Evolutionary conservation across 1,284 basidiomycete species (phyloP).

Genomic region (Filobasidium uniguttulatum): DNA sequence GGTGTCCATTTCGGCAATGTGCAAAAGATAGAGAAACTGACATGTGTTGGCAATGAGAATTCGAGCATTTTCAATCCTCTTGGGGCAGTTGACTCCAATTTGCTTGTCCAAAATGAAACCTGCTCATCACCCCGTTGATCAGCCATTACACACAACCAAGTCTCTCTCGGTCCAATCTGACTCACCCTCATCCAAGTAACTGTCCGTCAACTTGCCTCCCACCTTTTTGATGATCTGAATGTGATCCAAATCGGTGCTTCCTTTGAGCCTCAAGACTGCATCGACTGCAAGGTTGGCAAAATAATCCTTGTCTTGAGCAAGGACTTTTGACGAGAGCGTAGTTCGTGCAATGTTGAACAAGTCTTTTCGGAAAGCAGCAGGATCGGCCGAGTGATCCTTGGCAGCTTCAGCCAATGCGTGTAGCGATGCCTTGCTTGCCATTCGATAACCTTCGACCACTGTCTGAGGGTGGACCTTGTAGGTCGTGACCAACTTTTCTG

Average conservation of each 20-base stretch:
- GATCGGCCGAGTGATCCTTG: conserved; percentile 69
- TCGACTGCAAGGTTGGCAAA: conserved; percentile 97
- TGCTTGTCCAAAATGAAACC: conserved; percentile 97
- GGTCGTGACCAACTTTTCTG: conserved; percentile 82
- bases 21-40: conserved; percentile 35
- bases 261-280: conserved; percentile 87
- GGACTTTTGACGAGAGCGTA: conserved; percentile 89
- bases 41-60: conserved; percentile 97
- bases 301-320: conserved; percentile 95
- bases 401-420: conserved; percentile 69
- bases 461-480: conserved; percentile 91
- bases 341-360: conserved; percentile 93
- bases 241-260: conserved; percentile 80
- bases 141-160: not conserved
- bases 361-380: conserved; percentile 66
- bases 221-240: conserved; percentile 99
- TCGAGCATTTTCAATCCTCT: conserved; percentile 85
- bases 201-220: conserved; percentile 95
- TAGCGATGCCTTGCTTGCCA: conserved; percentile 77
- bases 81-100: conserved; percentile 89
- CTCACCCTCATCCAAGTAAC: conserved; percentile 89
- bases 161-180: not conserved
- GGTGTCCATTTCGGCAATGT: not conserved
- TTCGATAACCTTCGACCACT: conserved; percentile 96
- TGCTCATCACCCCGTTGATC: conserved; percentile 23